phyloP scores from a whole-genome alignment of 2,329 filamentous ascomycete genomes.

The Madurella fahalii region DNA sequence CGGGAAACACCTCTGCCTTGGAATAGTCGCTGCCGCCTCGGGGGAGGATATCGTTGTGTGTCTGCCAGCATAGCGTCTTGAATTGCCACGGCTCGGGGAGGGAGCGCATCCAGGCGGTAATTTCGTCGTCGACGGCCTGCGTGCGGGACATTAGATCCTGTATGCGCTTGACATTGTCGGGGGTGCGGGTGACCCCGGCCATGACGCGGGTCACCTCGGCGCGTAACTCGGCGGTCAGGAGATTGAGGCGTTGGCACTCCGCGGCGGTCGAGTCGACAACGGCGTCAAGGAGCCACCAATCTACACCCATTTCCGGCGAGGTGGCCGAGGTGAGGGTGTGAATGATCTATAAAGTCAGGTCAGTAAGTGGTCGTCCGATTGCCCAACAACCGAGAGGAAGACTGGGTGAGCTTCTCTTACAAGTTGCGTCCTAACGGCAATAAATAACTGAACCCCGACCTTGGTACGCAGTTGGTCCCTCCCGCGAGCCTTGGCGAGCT shows the following conservation, averaged over 20 bases:
- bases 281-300: conserved; percentile 55
- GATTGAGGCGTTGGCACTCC: conserved; percentile 48
- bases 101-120: conserved; percentile 47
- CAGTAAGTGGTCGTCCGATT: conserved; percentile 6
- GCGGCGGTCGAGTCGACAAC: conserved; percentile 46
- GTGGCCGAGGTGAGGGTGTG: conserved; percentile 53
- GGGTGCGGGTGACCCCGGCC: conserved; percentile 41
- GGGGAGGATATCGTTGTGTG: conserved; percentile 44
- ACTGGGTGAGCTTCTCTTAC: conserved; percentile 37
- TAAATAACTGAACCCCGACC: conserved; percentile 52
- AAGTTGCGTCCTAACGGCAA: conserved; percentile 58
- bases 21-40: conserved; percentile 47
- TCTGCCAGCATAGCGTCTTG: conserved; percentile 53
- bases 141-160: conserved; percentile 49
- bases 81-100: conserved; percentile 49
- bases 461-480: conserved; percentile 51
- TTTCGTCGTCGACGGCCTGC: conserved; percentile 50
- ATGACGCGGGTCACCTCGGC: conserved; percentile 50
- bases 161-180: conserved; percentile 49
- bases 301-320: conserved; percentile 48
- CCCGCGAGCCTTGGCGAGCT: conserved; percentile 55
- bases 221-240: conserved; percentile 53
- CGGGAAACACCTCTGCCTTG: conserved; percentile 55
- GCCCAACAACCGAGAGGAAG: not conserved
- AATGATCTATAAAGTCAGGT: conserved; percentile 45